Base-by-base conservation (phyloP, 495 filamentous ascomycete species). In the Xylaria nigripes region DNA sequence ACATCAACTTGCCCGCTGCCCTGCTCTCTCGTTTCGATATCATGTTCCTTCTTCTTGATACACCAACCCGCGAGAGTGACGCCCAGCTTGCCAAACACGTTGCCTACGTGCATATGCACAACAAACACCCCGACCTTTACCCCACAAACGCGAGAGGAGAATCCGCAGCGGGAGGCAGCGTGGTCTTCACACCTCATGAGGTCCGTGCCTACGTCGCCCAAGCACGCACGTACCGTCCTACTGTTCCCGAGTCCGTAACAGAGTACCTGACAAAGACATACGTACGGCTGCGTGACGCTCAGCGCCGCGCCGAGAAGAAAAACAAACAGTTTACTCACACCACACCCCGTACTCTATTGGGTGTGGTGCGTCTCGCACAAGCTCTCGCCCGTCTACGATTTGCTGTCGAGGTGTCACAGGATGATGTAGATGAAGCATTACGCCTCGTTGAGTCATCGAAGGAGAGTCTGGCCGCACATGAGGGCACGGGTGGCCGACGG, bases 241-340 rank as follows among this genome's bases (percentile, higher is more conserved):
- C 83, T 2, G 88, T 98, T 9, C 87, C 90, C 2, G 83, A 85
- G 61, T 72, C 76, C 19, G 85, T 97, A 7, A 89, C 87, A 2
- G 93, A 98, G 62, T 98, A 97, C 76, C 86, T 96, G 75, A 89
- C 95, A 21, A 90, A 90, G 56, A 92, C 91, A 2, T 98, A 98
- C 70, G 94, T 97, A 25, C 81, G 86, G 19, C 84, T 97, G 80
- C 84, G 93, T 36, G 85, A 90, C 61, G 80, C 87, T 59, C 88
- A 94, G 61, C 90, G 91, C 70, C 80, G 84, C 48, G 90, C 95
- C 46, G 94, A 97, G 71, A 86, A 81, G 61, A 81, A 80, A 60
- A 89, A 89, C 70, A 85, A 89, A 64, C 86, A 90, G 60, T 98
- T 97, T 69, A 85, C 88, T 3, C 89, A 98, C 68, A 89, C 90